Base-by-base conservation (phyloP, 345 rosid species). In the Clarkia xantiana region DNA sequence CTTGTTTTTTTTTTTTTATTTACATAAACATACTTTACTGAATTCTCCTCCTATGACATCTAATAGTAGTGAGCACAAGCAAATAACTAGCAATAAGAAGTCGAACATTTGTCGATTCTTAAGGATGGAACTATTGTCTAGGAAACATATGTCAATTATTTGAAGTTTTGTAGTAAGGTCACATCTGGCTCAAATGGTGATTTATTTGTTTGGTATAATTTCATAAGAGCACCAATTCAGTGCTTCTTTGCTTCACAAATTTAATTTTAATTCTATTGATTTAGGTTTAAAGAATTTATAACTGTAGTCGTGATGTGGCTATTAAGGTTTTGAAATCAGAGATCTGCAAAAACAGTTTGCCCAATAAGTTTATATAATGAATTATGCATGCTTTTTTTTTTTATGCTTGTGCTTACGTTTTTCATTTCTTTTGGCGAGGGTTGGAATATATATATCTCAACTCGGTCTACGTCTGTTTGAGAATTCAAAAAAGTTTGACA, bases 311-410 rank as follows among this genome's bases (percentile, higher is more conserved):
- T 67, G 76, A 68, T 58, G 82, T 76, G 54, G 78, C 76, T 51
- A 73, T 76, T 54, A 76, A 76, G 58, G 70, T 70, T 56, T 64
- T 76, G 23, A 61, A 57, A 58, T 54, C 41, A 4, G 82, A 76
- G 65, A 68, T 46, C 56, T 67, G 49, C 67, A 10, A 47, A 70
- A 45, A 45, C 78, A 76, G 47, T 76, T 76, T 63, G 64, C 70
- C 43, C 76, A 73, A 66, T 78, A 76, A 61, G 68, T 76, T 55
- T 63, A 65, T 62, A 73, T 76, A 42, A 62, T 76, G 78, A 76
- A 78, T 78, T 74, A 47, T 47, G 25, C n/a, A n/a, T n/a, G n/a
- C n/a, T n/a, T n/a, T n/a, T 57, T 11, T 47, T 9, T n/a, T 42
- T 19, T 10, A 15, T 3, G 39, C 13, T 42, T 13, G 14, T 47